Conservation (phyloP, 1,284 basidiomycete species). For the Melampsora abietis-canadensis region DNA sequence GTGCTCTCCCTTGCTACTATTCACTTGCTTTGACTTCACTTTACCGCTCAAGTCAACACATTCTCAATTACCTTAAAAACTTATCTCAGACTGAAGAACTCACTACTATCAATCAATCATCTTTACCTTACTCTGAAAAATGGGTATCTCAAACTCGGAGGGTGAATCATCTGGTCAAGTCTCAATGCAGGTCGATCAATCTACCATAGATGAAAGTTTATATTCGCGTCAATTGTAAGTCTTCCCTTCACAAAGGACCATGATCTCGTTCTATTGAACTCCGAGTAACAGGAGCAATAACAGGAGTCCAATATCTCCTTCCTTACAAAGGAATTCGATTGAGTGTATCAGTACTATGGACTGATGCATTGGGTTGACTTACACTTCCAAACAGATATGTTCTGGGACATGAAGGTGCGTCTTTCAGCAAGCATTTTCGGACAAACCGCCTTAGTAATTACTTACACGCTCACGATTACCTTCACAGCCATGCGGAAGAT, state of each 20-base stretch:
- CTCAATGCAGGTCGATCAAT: conserved; percentile 42
- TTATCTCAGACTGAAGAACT: too few relatives aligned
- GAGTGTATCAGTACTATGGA: conserved; percentile 44
- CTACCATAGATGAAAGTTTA: conserved; percentile 55
- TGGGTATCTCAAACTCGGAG: conserved; percentile 17
- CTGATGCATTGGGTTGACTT: conserved; percentile 44
- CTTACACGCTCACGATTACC: neutral
- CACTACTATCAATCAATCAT: neutral
- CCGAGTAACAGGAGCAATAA: too few relatives aligned
- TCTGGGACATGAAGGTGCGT: conserved; percentile 84
- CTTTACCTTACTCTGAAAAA: neutral
- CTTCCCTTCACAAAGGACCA: neutral
- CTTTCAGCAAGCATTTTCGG: neutral
- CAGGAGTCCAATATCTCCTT: neutral
- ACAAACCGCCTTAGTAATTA: neutral
- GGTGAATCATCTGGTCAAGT: conserved; percentile 15
- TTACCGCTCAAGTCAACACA: too few relatives aligned
- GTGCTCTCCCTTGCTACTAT: too few relatives aligned
- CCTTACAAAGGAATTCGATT: neutral
- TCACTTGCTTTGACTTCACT: too few relatives aligned
- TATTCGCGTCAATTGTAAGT: conserved; percentile 93
- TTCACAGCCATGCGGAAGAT: conserved; percentile 89
- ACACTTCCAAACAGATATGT: conserved; percentile 67
- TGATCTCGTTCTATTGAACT: neutral
- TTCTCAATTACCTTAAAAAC: too few relatives aligned